These are phyloP conservation scores for Paraglomus occultum DNA, from an alignment of 192 early-diverging fungal species.

Conservation along the genomic window DNA sequence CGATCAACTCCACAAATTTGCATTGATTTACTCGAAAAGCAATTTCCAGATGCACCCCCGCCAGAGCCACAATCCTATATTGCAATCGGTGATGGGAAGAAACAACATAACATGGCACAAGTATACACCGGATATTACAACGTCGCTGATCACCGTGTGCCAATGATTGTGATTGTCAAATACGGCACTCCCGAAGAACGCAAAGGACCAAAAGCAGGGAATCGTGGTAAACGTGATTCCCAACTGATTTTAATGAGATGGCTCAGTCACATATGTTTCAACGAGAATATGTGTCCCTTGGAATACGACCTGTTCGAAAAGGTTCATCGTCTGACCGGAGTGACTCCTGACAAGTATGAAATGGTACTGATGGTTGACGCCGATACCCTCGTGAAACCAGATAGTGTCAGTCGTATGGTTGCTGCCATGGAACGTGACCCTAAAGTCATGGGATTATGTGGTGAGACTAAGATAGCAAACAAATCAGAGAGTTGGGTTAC, in stretches of 20 bases:
- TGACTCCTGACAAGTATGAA: slow-evolving; percentile 85
- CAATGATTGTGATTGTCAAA: slow-evolving; percentile 70
- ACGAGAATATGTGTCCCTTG: slow-evolving; percentile 86
- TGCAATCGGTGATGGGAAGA: slow-evolving; percentile 77
- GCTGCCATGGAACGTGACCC: slow-evolving; percentile 89
- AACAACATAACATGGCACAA: slow-evolving; percentile 82
- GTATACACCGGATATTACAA: slow-evolving; percentile 79
- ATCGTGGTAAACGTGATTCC: slow-evolving; percentile 96
- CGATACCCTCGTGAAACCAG: slow-evolving; percentile 78
- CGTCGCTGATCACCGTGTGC: slow-evolving; percentile 54
- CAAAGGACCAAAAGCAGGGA: slow-evolving; percentile 69
- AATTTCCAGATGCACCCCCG: slow-evolving; percentile 56
- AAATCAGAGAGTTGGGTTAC: slow-evolving; percentile 83
- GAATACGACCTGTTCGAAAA: slow-evolving; percentile 93
- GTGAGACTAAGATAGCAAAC: slow-evolving; percentile 96
- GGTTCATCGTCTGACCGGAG: slow-evolving; percentile 73
- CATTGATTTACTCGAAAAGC: slow-evolving; percentile 69
- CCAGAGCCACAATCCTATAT: slow-evolving; percentile 80
- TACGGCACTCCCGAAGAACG: slow-evolving; percentile 69
- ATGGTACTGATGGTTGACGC: slow-evolving; percentile 88
- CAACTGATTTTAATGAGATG: slow-evolving; percentile 96
- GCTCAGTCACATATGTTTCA: slow-evolving; percentile 74
- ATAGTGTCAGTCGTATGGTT: slow-evolving; percentile 83
- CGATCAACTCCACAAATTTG: slow-evolving; percentile 77
- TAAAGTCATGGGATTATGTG: slow-evolving; percentile 94